These are phyloP conservation scores for Verticillium isaacii DNA, from an alignment of 2,329 filamentous ascomycete genomes.

Conservation along the genomic window DNA sequence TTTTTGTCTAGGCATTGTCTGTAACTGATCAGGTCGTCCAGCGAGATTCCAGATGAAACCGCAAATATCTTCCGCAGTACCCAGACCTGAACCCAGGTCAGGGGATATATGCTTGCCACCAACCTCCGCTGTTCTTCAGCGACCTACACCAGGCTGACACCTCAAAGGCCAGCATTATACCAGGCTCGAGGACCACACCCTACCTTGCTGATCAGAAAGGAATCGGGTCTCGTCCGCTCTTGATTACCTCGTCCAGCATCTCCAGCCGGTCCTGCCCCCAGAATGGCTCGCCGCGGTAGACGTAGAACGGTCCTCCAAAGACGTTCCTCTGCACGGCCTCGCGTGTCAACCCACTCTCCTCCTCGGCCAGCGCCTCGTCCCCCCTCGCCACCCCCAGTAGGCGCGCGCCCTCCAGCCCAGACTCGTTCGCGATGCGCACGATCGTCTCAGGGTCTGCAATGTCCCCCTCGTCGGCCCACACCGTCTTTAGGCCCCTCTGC, in stretches of 20 bases:
- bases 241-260: slow-evolving; percentile 17
- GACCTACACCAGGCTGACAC: no score
- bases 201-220: not conserved
- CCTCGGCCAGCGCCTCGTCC: not conserved
- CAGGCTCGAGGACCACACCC: no score
- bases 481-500: slow-evolving; percentile 6
- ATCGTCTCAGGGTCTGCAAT: slow-evolving; percentile 10
- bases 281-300: slow-evolving; percentile 17
- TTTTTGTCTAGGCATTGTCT: no score
- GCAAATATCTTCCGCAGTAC: no score
- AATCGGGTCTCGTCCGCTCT: slow-evolving; percentile 12
- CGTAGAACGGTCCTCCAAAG: slow-evolving; percentile 18
- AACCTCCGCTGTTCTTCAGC: no score
- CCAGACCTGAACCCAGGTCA: no score
- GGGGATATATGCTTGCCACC: no score
- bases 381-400: slow-evolving; percentile 1
- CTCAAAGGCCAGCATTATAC: no score
- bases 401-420: slow-evolving; percentile 6
- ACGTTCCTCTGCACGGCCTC: slow-evolving; percentile 13
- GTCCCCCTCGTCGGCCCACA: slow-evolving; percentile 10
- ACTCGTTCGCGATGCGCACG: slow-evolving; percentile 5
- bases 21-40: no score
- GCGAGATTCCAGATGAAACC: no score
- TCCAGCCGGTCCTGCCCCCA: slow-evolving; percentile 21
- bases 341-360: slow-evolving; percentile 7